Base-by-base conservation (phyloP, 176 grass and related monocot species). In the Thinopyrum elongatum region DNA sequence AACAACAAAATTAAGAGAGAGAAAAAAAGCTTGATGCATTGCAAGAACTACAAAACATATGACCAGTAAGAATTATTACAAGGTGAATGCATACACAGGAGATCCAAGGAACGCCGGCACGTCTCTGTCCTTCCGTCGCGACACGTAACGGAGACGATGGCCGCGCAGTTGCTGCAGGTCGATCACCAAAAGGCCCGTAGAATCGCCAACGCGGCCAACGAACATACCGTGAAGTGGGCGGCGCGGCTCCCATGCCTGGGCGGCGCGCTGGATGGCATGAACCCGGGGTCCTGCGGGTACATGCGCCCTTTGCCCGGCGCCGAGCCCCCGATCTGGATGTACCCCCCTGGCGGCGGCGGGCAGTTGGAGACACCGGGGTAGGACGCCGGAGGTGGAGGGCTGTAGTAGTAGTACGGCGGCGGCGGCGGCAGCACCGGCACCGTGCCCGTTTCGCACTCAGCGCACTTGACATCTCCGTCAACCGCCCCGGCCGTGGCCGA, bases 321-420 rank as follows among this genome's bases (percentile, higher is more conserved):
- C 65, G 85, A 76, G 72, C 82, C 83, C 12, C 86, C 88, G 34
- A 86, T 68, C 22, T 87, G 35, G 12, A 90, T 58, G 85, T 88
- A 88, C 15, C 61, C 78, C 6, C 67, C 86, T 13, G 92, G 87
- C 4, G 92, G 87, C 36, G 92, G 92, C 55, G 87, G 89, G 65
- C 59, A 89, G 23, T 53, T 13, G 1, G 77, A 69, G 4, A 41
- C 77, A 4, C 77, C 78, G 11, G 90, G 80, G 89, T 91, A 91
- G 8, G 51, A 13, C 51, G 68, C 85, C 30, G 90, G 90, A 2
- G 90, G 90, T 3, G 90, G 90, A 3, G 90, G 90, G 77, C 86
- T 88, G 90, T 91, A 91, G 82, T 91, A 91, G 85, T 87, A 87
- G 81, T 87, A 81, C 53, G 92, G 92, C 46, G 88, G 71, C 27